Conservation (phyloP, 2,329 filamentous ascomycete genomes). For the Cordyceps javanica region DNA sequence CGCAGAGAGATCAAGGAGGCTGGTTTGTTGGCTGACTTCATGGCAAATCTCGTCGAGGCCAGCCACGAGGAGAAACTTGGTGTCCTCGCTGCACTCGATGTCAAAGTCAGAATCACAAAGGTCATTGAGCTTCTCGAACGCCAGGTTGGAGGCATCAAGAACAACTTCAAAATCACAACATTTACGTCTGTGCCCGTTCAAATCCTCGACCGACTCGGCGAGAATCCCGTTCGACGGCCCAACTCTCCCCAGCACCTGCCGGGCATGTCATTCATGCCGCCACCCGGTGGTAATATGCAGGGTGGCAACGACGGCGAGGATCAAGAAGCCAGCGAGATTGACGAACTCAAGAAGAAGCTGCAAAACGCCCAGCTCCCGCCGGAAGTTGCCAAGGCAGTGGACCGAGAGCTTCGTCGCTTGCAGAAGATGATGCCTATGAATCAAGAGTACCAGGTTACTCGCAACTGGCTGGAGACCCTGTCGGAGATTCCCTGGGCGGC, state of each 20-base stretch:
- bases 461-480: slow-evolving; percentile 90
- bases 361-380: slow-evolving; percentile 73
- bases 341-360: slow-evolving; percentile 84
- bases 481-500: slow-evolving; percentile 90
- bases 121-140: slow-evolving; percentile 79
- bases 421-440: slow-evolving; percentile 96
- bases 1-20: slow-evolving; percentile 78
- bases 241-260: slow-evolving; percentile 33
- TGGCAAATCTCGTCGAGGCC: slow-evolving; percentile 86
- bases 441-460: slow-evolving; percentile 88
- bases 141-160: slow-evolving; percentile 78
- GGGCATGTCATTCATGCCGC: slow-evolving; percentile 30
- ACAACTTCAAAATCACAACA: slow-evolving; percentile 78
- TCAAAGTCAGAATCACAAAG: slow-evolving; percentile 70
- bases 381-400: slow-evolving; percentile 85
- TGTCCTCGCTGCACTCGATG: slow-evolving; percentile 72
- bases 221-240: slow-evolving; percentile 29
- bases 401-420: slow-evolving; percentile 78
- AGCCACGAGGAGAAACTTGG: slow-evolving; percentile 87
- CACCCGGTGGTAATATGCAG: slow-evolving; percentile 28
- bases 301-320: slow-evolving; percentile 55
- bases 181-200: slow-evolving; percentile 63
- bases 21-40: slow-evolving; percentile 86
- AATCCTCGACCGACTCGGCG: slow-evolving; percentile 47
- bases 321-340: slow-evolving; percentile 81